A percentile compares a stretch with the other conserved stretches of the same genome.
These are phyloP conservation scores for Aspergillus fijiensis DNA, from an alignment of 2,329 filamentous ascomycete species.

Conservation along the genomic window DNA sequence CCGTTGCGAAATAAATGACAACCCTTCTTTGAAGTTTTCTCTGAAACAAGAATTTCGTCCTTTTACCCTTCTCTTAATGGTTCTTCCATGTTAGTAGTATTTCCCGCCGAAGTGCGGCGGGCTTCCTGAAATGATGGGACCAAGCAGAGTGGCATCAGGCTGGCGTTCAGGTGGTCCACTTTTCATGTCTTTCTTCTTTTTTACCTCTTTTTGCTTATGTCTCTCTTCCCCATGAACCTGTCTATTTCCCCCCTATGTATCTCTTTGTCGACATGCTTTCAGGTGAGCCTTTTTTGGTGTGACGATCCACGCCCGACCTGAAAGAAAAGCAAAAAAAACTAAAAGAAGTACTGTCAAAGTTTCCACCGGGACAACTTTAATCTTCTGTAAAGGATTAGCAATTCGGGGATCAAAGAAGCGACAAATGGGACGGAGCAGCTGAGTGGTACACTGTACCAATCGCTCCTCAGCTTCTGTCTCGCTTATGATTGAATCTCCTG, in stretches of 20 bases:
- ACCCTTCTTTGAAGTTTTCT: conserved; percentile 6
- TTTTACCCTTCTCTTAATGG: conserved; percentile 33
- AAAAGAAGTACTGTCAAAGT: conserved; percentile 7
- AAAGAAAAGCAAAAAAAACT: neutral
- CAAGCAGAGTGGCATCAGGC: conserved; percentile 43
- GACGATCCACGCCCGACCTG: neutral
- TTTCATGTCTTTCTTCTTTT: conserved; percentile 27
- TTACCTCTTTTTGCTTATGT: conserved; percentile 20
- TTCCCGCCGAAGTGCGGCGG: conserved; percentile 23
- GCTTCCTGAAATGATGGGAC: conserved; percentile 34
- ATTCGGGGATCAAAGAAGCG: neutral
- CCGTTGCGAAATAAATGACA: conserved; percentile 50
- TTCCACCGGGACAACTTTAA: conserved; percentile 4
- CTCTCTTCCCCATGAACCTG: neutral
- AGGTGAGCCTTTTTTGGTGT: conserved; percentile 8
- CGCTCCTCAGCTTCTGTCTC: neutral
- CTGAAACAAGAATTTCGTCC: conserved; percentile 27
- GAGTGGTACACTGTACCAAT: neutral
- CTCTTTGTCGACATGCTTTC: conserved; percentile 17
- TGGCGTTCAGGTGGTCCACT: conserved; percentile 44
- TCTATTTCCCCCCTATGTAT: conserved; percentile 15
- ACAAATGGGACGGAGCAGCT: neutral
- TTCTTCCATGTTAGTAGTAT: conserved; percentile 38
- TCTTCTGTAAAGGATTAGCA: neutral
- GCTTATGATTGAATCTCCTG: too few relatives aligned